Evolutionary conservation across 1,284 basidiomycete species (phyloP).

Genomic region (Rhodotorula sp.): DNA sequence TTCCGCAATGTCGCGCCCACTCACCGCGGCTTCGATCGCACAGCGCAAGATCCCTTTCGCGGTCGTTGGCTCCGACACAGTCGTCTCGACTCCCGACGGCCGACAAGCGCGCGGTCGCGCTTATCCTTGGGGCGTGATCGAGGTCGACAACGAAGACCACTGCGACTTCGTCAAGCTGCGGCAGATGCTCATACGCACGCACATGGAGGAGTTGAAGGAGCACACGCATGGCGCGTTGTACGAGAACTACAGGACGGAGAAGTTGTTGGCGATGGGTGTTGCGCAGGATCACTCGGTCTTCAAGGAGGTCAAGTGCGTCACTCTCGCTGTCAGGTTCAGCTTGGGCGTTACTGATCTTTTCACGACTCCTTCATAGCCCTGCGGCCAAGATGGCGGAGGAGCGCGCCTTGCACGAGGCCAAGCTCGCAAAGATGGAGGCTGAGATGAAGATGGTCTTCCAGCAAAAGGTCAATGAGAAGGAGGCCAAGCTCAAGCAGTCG

Average conservation of each 20-base stretch:
- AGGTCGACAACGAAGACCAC: slow-evolving; percentile 96
- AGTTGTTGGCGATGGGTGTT: slow-evolving; percentile 90
- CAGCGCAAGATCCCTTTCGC: slow-evolving; percentile 94
- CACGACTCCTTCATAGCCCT: slow-evolving; percentile 59
- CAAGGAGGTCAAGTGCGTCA: slow-evolving; percentile 91
- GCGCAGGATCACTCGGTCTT: slow-evolving; percentile 93
- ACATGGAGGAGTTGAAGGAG: slow-evolving; percentile 96
- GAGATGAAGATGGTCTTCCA: slow-evolving; percentile 82
- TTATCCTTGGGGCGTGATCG: slow-evolving; percentile 96
- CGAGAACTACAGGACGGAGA: slow-evolving; percentile 94
- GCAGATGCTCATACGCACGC: slow-evolving; percentile 95
- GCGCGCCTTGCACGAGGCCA: slow-evolving; percentile 66
- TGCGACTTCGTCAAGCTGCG: slow-evolving; percentile 98
- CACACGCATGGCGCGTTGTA: slow-evolving; percentile 90
- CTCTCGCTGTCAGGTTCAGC: neutral
- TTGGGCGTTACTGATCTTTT: neutral
- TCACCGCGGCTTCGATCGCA: neutral
- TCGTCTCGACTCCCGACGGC: slow-evolving; percentile 77
- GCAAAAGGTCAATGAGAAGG: slow-evolving; percentile 98
- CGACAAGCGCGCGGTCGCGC: slow-evolving; percentile 84
- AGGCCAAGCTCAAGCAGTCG: slow-evolving; percentile 93
- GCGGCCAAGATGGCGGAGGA: slow-evolving; percentile 93
- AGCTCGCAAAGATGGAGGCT: slow-evolving; percentile 96
- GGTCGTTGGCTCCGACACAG: slow-evolving; percentile 83
- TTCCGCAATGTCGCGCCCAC: neutral